phyloP scores from a whole-genome alignment of 495 filamentous ascomycete species.

The Evernia prunastri region DNA sequence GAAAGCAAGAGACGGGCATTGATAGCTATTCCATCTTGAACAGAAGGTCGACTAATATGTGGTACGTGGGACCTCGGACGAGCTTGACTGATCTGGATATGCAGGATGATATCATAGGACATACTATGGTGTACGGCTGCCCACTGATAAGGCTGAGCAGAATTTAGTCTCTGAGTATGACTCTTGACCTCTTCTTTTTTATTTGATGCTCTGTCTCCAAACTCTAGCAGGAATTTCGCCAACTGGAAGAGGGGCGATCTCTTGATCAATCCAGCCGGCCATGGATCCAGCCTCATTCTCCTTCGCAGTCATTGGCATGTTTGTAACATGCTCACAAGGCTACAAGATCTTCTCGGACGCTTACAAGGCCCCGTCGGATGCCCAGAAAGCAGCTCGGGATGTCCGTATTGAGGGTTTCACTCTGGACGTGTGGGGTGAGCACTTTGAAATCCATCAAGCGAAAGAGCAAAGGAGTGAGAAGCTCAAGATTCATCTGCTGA shows the following conservation, averaged over 20 bases:
- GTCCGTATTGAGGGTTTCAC: neutral
- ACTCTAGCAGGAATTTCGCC: too few species aligned
- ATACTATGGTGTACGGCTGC: neutral
- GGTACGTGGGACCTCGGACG: neutral
- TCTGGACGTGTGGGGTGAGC: neutral
- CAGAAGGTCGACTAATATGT: neutral
- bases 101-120: constrained; percentile 1
- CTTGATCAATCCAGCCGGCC: neutral
- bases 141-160: neutral
- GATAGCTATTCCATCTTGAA: neutral
- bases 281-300: neutral
- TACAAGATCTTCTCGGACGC: constrained; percentile 1
- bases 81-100: neutral
- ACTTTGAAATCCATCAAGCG: neutral
- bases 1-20: neutral
- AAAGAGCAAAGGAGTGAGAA: neutral
- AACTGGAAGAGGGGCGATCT: too few species aligned
- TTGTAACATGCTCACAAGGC: neutral
- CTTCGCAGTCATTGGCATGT: neutral
- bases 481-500: neutral
- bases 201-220: neutral
- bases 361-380: neutral
- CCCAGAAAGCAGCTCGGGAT: constrained; percentile 1
- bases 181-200: neutral
- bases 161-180: neutral